phyloP scores from a whole-genome alignment of 768 basidiomycete genomes.

The Mycena galopus region DNA sequence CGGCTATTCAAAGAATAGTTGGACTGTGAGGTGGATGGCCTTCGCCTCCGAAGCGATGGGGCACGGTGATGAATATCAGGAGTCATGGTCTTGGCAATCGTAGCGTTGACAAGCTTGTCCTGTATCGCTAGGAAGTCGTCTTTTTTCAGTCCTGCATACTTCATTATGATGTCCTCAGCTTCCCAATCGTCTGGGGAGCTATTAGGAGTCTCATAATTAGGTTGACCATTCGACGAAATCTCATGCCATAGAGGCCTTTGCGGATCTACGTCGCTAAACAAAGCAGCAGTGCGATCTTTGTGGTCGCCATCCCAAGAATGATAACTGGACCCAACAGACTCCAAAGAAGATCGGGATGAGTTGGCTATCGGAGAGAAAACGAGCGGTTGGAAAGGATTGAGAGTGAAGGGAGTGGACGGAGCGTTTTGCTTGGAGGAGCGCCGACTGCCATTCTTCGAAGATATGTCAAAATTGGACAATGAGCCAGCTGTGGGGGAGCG shows the following conservation, averaged over 20 bases:
- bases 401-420: conserved; percentile 64
- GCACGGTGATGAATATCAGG: conserved; percentile 73
- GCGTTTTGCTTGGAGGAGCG: conserved; percentile 70
- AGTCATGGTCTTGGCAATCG: conserved; percentile 66
- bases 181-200: conserved; percentile 69
- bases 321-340: conserved; percentile 87
- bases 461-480: conserved; percentile 58
- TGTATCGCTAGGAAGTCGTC: conserved; percentile 80
- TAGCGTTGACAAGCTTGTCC: conserved; percentile 78
- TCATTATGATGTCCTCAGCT: conserved; percentile 75
- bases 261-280: conserved; percentile 67
- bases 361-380: conserved; percentile 80
- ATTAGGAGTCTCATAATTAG: conserved; percentile 61
- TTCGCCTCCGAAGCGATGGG: conserved; percentile 79
- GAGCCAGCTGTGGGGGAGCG: conserved; percentile 69
- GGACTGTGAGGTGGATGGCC: conserved; percentile 88
- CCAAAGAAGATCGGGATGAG: conserved; percentile 84
- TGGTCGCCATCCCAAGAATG: conserved; percentile 81
- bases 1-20: conserved; percentile 74
- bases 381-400: conserved; percentile 66
- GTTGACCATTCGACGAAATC: conserved; percentile 60
- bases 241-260: conserved; percentile 76
- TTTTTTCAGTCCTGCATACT: conserved; percentile 77
- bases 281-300: conserved; percentile 63
- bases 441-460: conserved; percentile 54